These are phyloP conservation scores for Ceratobasidium sp. DNA, from an alignment of 1,284 basidiomycete species.

Conservation along the genomic window DNA sequence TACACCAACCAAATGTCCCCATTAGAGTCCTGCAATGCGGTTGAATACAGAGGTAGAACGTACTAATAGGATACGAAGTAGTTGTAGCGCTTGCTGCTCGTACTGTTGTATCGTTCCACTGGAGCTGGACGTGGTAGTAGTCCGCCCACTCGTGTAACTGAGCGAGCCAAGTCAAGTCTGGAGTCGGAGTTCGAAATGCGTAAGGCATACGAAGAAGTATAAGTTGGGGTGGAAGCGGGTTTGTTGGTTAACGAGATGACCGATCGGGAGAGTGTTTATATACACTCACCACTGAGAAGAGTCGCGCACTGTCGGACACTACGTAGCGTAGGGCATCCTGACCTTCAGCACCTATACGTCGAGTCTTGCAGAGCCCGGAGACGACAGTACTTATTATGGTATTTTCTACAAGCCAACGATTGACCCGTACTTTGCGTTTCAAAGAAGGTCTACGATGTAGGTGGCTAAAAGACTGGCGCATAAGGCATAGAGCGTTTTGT, in stretches of 20 bases:
- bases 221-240: neutral
- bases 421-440: neutral
- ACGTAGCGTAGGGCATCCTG: no score
- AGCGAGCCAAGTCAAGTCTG: neutral
- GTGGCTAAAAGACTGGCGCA: neutral
- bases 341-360: no score
- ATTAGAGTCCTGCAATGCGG: no score
- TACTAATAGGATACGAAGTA: neutral
- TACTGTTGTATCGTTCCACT: neutral
- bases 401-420: neutral
- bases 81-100: neutral
- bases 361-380: no score
- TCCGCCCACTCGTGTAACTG: slow-evolving; percentile 14
- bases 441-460: neutral
- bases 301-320: no score
- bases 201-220: neutral
- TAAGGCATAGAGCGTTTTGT: neutral
- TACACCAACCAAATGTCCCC: neutral
- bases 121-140: neutral
- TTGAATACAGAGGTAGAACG: neutral
- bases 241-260: neutral
- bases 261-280: neutral
- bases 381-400: neutral
- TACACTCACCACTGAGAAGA: no score
- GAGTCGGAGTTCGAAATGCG: neutral